Conservation (phyloP, 495 filamentous ascomycete species). For the Aspergillus funiculosus region DNA sequence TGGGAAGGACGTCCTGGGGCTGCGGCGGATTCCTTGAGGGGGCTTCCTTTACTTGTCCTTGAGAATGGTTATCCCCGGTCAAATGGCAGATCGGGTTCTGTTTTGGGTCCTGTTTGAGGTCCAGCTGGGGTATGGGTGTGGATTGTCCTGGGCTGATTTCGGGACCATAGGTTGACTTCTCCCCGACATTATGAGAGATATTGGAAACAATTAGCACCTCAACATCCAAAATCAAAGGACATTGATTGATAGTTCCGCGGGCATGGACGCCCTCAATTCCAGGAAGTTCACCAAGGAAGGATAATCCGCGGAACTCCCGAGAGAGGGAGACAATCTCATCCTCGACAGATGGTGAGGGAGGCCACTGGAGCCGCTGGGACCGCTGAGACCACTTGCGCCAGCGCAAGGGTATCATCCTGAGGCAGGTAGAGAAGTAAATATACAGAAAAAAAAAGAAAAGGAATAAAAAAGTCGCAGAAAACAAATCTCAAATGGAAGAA, state of each 20-base stretch:
- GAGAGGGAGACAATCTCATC: slow-evolving; percentile 40
- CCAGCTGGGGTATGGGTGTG: slow-evolving; percentile 30
- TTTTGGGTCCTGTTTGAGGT: slow-evolving; percentile 19
- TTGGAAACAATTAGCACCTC: slow-evolving; percentile 16
- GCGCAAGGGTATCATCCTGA: slow-evolving; percentile 28
- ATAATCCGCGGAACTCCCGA: slow-evolving; percentile 35
- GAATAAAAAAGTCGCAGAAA: background rate
- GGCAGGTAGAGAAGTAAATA: slow-evolving; percentile 10
- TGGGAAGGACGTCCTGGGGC: slow-evolving; percentile 8
- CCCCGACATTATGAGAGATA: slow-evolving; percentile 12
- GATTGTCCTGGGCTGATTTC: slow-evolving; percentile 20
- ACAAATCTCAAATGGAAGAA: background rate
- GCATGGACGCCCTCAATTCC: slow-evolving; percentile 34
- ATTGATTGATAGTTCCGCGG: slow-evolving; percentile 44
- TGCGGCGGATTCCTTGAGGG: slow-evolving; percentile 1
- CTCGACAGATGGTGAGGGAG: slow-evolving; percentile 41
- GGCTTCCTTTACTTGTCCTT: slow-evolving; percentile 7
- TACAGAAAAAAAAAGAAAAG: slow-evolving; percentile 8
- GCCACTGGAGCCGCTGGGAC: slow-evolving; percentile 32
- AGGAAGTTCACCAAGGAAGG: slow-evolving; percentile 29
- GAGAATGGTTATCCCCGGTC: slow-evolving; percentile 8
- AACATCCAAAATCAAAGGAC: slow-evolving; percentile 37
- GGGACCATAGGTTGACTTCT: background rate
- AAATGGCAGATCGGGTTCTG: slow-evolving; percentile 19
- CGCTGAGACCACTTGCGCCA: slow-evolving; percentile 28